Evolutionary conservation across 495 filamentous ascomycete genomes (phyloP), one percentile per base, ranked within the genome.

Genomic region (Podospora pseudocomata): DNA sequence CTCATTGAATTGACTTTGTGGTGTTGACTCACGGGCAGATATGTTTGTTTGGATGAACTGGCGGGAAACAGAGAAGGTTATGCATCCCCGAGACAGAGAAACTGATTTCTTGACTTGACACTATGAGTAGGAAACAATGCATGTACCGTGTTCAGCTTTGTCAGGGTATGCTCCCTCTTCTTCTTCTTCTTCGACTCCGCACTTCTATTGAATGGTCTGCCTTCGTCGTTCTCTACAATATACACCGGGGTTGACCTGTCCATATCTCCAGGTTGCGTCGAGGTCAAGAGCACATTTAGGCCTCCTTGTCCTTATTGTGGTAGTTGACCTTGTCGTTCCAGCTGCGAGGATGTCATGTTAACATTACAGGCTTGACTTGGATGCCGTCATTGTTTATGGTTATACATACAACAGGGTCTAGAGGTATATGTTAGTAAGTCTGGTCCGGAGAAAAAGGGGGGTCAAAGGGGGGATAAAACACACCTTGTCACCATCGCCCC

Each of bases 301-400:
- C 82, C 65, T 80, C 76, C 86, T 93, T 90, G 83, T 96, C 91
- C 80, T 88, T 89, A 86, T 96, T 92, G 88, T 97, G 93, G 85
- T 96, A 94, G 87, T 99, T 99, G 84, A 97, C 92, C 32, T 82
- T 84, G 69, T 84, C 80, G 82, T 99, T 99, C 95, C 95, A 99
- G 90, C 92, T 95, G 78, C 65, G 26, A n/a, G 64, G 3, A n/a
- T 9, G 55, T 26, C 26, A 58, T 16, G 39, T 61, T 65, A 70
- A 30, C 60, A 59, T 34, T 54, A 55, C 7, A 32, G 4, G 30
- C 30, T 5, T 27, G 63, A 65, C 11, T n/a, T n/a, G 20, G 32
- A 27, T 13, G 66, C 18, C 1, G 56, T 23, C 53, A 60, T 74
- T 49, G 39, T 49, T 49, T 49, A 11, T 49, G 13, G 34, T 2